Conservation (phyloP, 164 flowering plant species). For the Platanus orientalis region DNA sequence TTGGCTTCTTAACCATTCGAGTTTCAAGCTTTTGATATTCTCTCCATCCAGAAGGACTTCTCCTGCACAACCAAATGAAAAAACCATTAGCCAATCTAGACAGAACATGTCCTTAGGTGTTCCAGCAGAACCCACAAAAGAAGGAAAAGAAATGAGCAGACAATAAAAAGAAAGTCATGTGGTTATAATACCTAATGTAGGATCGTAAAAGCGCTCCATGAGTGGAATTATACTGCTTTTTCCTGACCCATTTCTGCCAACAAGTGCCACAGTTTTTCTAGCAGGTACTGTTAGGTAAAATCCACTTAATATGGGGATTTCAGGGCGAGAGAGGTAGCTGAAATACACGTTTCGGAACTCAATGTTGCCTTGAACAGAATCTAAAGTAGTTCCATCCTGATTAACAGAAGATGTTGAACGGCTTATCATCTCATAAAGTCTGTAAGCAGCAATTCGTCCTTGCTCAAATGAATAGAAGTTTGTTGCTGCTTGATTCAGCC, state of each 20-base stretch:
- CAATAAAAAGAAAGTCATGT: background rate
- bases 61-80: conserved; percentile 48
- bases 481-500: conserved; percentile 97
- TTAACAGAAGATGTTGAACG: conserved; percentile 73
- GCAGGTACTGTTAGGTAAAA: conserved; percentile 93
- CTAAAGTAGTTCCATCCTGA: conserved; percentile 64
- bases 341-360: conserved; percentile 97
- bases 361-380: conserved; percentile 83
- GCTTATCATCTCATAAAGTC: conserved; percentile 97
- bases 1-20: conserved; percentile 94
- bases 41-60: conserved; percentile 97
- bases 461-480: conserved; percentile 98
- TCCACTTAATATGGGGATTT: conserved; percentile 95
- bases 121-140: background rate
- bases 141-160: background rate
- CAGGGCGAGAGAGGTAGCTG: conserved; percentile 94
- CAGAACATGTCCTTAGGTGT: background rate
- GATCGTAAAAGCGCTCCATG: conserved; percentile 98
- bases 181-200: conserved; percentile 69
- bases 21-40: conserved; percentile 77
- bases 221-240: conserved; percentile 99
- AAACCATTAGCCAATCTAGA: conserved; percentile 6
- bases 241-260: conserved; percentile 97
- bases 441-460: conserved; percentile 97
- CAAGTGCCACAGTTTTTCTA: conserved; percentile 92